phyloP scores from a whole-genome alignment of 2,329 filamentous ascomycete genomes.

The Talaromyces sp. region DNA sequence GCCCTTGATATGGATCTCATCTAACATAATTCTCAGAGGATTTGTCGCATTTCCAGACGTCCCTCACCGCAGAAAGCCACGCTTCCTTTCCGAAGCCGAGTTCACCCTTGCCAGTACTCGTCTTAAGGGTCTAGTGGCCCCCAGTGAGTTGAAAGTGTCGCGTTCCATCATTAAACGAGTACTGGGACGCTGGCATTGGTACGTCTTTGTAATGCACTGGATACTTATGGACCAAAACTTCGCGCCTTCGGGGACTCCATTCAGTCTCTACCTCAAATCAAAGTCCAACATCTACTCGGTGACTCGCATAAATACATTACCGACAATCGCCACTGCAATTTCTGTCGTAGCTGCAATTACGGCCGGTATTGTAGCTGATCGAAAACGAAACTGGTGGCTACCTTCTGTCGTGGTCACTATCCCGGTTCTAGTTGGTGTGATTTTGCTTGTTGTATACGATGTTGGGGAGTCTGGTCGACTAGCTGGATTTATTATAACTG shows the following conservation, averaged over 20 bases:
- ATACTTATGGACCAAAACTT: conserved; percentile 40
- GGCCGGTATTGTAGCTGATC: conserved; percentile 34
- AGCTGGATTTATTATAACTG: conserved; percentile 38
- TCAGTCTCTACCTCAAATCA: conserved; percentile 43
- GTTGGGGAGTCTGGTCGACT: conserved; percentile 38
- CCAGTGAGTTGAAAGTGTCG: conserved; percentile 32
- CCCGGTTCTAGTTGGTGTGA: conserved; percentile 33
- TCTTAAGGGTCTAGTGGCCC: conserved; percentile 26
- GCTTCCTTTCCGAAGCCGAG: conserved; percentile 16
- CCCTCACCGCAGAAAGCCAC: conserved; percentile 26
- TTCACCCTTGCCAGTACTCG: conserved; percentile 22
- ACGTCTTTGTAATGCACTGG: conserved; percentile 40
- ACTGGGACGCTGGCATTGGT: conserved; percentile 41
- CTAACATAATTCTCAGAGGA: conserved; percentile 3
- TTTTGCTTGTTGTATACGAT: conserved; percentile 37
- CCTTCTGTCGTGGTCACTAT: conserved; percentile 32
- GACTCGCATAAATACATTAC: conserved; percentile 42
- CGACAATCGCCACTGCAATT: conserved; percentile 41
- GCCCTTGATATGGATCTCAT: neutral
- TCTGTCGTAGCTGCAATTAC: conserved; percentile 36
- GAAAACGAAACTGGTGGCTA: conserved; percentile 36
- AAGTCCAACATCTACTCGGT: conserved; percentile 38
- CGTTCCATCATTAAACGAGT: conserved; percentile 38
- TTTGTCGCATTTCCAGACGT: conserved; percentile 32
- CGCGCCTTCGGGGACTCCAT: conserved; percentile 34